These are phyloP conservation scores for Orbilia javanica DNA, from an alignment of 2,329 filamentous ascomycete species.

Conservation along the genomic window DNA sequence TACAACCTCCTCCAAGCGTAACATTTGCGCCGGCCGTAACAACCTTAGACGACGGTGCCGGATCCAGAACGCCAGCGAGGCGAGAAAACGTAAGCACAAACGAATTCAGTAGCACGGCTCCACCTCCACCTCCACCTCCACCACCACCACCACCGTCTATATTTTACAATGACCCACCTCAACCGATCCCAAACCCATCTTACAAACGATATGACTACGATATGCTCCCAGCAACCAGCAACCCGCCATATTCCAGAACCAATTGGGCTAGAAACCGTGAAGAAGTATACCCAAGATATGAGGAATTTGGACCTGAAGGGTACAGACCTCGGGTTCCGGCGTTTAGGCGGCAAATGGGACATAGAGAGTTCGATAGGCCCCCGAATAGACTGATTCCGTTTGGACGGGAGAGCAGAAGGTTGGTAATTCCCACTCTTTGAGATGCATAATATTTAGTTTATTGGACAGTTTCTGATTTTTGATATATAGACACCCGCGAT, in stretches of 20 bases:
- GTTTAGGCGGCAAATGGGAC: neutral
- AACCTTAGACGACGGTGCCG: neutral
- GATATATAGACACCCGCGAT: conserved; percentile 4
- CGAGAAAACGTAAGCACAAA: neutral
- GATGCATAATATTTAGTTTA: neutral
- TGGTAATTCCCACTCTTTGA: neutral
- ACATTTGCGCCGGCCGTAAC: neutral
- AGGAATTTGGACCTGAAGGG: neutral
- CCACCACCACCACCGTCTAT: no score
- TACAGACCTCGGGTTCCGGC: neutral
- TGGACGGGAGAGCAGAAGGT: neutral
- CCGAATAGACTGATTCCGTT: neutral
- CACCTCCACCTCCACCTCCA: neutral
- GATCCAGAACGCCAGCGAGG: neutral
- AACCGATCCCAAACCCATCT: neutral
- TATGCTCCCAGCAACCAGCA: neutral
- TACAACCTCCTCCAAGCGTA: neutral
- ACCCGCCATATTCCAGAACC: neutral
- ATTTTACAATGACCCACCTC: neutral
- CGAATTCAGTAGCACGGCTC: neutral
- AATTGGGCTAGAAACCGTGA: neutral
- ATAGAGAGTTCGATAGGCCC: neutral
- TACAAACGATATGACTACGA: neutral
- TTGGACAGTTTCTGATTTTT: neutral
- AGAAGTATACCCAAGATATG: neutral